Base-by-base conservation (phyloP, 2,329 filamentous ascomycete genomes). In the Macrophomina tecta region DNA sequence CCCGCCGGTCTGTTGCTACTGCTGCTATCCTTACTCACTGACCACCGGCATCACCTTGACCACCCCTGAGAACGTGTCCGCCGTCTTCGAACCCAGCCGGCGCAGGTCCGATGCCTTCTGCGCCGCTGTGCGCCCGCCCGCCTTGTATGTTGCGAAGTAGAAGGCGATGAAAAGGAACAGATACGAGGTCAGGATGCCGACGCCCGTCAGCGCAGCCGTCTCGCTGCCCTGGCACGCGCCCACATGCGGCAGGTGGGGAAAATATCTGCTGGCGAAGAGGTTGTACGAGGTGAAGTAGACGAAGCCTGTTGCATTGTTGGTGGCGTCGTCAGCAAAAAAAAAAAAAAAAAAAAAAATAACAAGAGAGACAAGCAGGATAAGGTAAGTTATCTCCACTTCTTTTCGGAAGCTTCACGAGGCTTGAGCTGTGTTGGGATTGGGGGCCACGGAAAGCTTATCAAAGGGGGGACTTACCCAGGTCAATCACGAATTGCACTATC, bases 271-370 rank as follows among this genome's bases (percentile, higher is more conserved):
- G 72, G 91, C 89, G 86, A 97, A 97, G 87, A 97, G 97, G 73
- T 93, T 97, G 87, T 94, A 98, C 14, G 94, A 96, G 62, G 94
- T 94, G 77, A 97, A 98, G 89, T 98, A 98, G 80, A 98, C 92
- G 80, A 98, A 98, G 75, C 92, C 92, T 94, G 7, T 45, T 9
- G 42, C 12, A 9, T 9, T 45, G 68, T 28, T 40, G 38, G 38
- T 40, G 38, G 45, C 45, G 12, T 6, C n/a, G 45, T 48, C 45
- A 48, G 45, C 45, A 48, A 48, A 32, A 14, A 40, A 14, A 40
- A 14, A 40, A 2, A 40, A 2, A 40, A 14, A 4, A 14, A 40
- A 14, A 40, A 14, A 40, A 2, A 4, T 2, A 40, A 9, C 2
- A 40, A 14, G 38, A 40, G 3, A 40, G 14, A 40, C 7, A 40